Evolutionary conservation across 2,329 filamentous ascomycete genomes (phyloP).

Genomic region (Botrytis hyacinthi): DNA sequence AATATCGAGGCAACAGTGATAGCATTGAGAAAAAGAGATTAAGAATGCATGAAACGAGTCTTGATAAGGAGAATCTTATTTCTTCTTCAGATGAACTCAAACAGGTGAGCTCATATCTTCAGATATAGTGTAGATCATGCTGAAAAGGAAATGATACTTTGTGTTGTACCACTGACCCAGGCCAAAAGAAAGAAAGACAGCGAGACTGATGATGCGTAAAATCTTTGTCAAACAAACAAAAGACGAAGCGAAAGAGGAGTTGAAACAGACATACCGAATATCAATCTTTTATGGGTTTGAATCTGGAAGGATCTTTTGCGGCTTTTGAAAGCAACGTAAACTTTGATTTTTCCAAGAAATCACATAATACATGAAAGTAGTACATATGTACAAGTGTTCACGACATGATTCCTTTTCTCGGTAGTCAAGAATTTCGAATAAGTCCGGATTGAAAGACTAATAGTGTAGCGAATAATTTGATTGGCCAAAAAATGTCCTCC

Average conservation of each 20-base stretch:
- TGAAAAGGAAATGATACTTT: constrained; percentile 14
- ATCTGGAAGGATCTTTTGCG: not conserved
- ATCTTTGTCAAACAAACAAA: not conserved
- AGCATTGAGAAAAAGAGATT: constrained; percentile 18
- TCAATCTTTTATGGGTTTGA: not conserved
- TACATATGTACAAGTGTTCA: not conserved
- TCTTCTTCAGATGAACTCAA: constrained; percentile 2
- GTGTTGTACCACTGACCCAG: not conserved
- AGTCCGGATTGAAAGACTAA: not conserved
- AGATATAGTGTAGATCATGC: constrained; percentile 17
- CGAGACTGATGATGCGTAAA: not conserved
- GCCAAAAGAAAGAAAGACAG: not conserved
- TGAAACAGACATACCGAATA: constrained; percentile 7
- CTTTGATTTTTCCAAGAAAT: not conserved
- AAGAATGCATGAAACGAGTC: constrained; percentile 13
- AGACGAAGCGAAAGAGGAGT: constrained; percentile 4
- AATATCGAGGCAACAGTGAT: not conserved
- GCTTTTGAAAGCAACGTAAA: not conserved
- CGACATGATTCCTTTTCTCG: constrained; percentile 9
- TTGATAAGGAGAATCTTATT: constrained; percentile 18
- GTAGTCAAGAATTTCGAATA: not conserved
- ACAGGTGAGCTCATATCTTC: constrained; percentile 18
- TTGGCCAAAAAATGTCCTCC: not conserved
- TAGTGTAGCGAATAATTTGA: not conserved
- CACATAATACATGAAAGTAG: not conserved